phyloP scores from a whole-genome alignment of 2,329 filamentous ascomycete genomes.

The Penicillium sp. region DNA sequence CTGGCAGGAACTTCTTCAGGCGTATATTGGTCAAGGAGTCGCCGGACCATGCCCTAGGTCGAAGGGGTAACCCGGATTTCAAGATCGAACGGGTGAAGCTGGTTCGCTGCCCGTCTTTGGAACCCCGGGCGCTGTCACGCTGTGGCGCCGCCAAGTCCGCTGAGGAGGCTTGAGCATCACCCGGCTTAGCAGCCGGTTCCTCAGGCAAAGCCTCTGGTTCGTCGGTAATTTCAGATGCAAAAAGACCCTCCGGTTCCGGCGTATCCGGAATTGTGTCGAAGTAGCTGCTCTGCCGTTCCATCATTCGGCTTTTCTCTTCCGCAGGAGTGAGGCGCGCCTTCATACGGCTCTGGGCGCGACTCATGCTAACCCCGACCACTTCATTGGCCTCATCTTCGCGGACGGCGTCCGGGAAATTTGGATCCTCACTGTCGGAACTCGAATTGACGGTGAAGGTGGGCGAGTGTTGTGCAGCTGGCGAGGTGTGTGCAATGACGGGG shows the following conservation, averaged over 20 bases:
- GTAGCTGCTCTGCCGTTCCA: constrained; percentile 45
- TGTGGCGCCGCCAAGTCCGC: too few species aligned
- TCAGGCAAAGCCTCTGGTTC: constrained; percentile 32
- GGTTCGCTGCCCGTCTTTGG: too few species aligned
- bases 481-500: too few species aligned
- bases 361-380: constrained; percentile 53
- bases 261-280: constrained; percentile 37
- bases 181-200: too few species aligned
- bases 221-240: constrained; percentile 24
- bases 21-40: too few species aligned
- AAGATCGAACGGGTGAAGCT: too few species aligned
- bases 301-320: constrained; percentile 50
- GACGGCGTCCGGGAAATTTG: constrained; percentile 5
- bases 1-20: constrained; percentile 33
- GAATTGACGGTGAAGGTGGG: too few species aligned
- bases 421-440: constrained; percentile 30
- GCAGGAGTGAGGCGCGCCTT: constrained; percentile 52
- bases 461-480: too few species aligned
- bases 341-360: constrained; percentile 49
- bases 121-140: too few species aligned
- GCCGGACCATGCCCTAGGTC: constrained; percentile 32
- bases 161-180: too few species aligned
- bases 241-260: constrained; percentile 27
- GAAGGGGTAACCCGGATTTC: constrained; percentile 21
- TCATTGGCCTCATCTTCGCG: constrained; percentile 30